These are phyloP conservation scores for Secale cereale DNA, from an alignment of 176 grass and related monocot genomes.

Conservation along the genomic window DNA sequence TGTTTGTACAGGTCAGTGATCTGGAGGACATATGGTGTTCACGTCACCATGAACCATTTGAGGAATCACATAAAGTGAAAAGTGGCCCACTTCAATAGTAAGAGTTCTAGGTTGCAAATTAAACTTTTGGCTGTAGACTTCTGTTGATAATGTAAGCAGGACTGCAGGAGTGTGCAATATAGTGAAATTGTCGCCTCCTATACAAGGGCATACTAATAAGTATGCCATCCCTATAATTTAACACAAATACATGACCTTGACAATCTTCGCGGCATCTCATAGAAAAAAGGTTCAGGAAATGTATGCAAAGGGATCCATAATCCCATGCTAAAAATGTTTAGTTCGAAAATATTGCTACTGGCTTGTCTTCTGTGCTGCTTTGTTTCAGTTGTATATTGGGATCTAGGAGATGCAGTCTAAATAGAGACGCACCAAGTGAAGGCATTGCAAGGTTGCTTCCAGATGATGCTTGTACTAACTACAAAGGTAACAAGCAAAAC, in stretches of 20 bases:
- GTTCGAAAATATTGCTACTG: background rate
- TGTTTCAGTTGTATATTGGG: background rate
- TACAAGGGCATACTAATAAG: background rate
- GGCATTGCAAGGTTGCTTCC: constrained; percentile 7
- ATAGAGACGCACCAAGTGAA: constrained; percentile 7
- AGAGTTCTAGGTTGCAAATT: background rate
- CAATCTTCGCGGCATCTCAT: background rate
- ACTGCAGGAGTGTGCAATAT: background rate
- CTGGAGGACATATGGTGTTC: background rate
- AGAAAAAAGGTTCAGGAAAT: too few species aligned
- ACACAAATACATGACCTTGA: constrained; percentile 7
- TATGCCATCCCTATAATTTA: background rate
- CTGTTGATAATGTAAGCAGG: background rate
- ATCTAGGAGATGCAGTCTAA: background rate
- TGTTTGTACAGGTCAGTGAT: too few species aligned
- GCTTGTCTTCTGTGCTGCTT: background rate
- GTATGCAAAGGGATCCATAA: background rate
- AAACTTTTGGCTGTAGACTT: background rate
- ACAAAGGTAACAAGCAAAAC: background rate
- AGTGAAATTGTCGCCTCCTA: background rate
- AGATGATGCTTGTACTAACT: constrained; percentile 10
- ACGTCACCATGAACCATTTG: background rate
- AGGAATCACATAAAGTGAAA: background rate
- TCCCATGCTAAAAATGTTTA: background rate
- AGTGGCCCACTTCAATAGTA: background rate